These are phyloP conservation scores for Geotrichum siamense DNA, from an alignment of 1,139 yeast genomes.

Conservation along the genomic window DNA sequence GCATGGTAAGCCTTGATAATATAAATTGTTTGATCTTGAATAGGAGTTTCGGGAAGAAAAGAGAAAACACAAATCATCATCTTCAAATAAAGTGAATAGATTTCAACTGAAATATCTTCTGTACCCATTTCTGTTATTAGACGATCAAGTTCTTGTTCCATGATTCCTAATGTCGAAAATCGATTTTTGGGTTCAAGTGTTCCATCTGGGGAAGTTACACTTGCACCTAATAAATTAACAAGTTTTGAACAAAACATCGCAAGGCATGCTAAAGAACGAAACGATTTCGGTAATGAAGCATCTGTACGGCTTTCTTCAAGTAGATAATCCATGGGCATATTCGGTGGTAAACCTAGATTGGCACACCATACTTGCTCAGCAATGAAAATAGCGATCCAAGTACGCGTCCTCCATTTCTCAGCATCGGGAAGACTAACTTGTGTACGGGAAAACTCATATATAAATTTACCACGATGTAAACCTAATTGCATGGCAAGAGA, in stretches of 20 bases:
- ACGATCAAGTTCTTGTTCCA: conserved; percentile 72
- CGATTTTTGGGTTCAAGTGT: conserved; percentile 76
- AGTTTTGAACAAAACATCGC: conserved; percentile 80
- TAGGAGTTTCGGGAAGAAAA: conserved; percentile 83
- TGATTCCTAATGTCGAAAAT: conserved; percentile 65
- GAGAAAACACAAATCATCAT: conserved; percentile 85
- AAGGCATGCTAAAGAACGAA: conserved; percentile 63
- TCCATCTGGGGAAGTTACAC: conserved; percentile 83
- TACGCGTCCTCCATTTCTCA: conserved; percentile 87
- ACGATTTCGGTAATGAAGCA: conserved; percentile 55
- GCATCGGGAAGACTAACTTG: conserved; percentile 87
- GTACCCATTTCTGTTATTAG: conserved; percentile 55
- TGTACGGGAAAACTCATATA: conserved; percentile 80
- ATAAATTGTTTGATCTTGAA: conserved; percentile 79
- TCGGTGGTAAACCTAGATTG: conserved; percentile 79
- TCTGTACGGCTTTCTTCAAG: conserved; percentile 74
- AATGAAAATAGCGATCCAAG: conserved; percentile 85
- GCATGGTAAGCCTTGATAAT: conserved; percentile 75
- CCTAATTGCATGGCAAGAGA: conserved; percentile 80
- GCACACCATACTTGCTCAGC: conserved; percentile 91
- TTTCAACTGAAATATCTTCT: conserved; percentile 59
- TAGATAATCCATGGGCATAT: conserved; percentile 74
- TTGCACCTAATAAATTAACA: conserved; percentile 79
- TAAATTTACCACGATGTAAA: conserved; percentile 83
- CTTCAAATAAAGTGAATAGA: conserved; percentile 69